Conservation (phyloP, 1,284 basidiomycete species). For the Pascua guehoae region DNA sequence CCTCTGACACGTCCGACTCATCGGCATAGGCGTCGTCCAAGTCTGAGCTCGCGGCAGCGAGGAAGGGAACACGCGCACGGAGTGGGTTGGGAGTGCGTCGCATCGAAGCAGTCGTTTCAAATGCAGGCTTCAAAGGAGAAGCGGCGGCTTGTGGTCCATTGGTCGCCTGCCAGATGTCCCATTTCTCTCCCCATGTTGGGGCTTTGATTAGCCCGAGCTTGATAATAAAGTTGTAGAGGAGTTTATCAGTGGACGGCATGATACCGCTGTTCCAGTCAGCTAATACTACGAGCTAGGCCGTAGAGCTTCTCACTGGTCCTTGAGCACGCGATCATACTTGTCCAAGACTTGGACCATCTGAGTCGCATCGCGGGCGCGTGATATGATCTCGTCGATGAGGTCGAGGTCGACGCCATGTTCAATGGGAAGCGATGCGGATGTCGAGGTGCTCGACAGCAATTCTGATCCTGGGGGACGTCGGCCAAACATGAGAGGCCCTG, state of each 20-base stretch:
- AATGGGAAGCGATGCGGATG: slow-evolving; percentile 26
- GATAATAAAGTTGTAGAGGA: slow-evolving; percentile 47
- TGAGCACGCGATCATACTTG: slow-evolving; percentile 35
- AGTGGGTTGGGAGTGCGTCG: slow-evolving; percentile 8
- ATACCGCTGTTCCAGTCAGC: slow-evolving; percentile 32
- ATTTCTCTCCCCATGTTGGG: slow-evolving; percentile 45
- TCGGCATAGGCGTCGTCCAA: slow-evolving; percentile 37
- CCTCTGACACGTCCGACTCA: slow-evolving; percentile 14
- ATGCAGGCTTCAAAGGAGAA: not conserved
- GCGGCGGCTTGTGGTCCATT: not conserved
- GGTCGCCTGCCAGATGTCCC: slow-evolving; percentile 38
- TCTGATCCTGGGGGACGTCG: too few species aligned
- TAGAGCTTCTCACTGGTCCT: slow-evolving; percentile 28
- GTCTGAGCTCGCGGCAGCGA: slow-evolving; percentile 42
- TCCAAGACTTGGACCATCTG: slow-evolving; percentile 38
- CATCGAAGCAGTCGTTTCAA: not conserved
- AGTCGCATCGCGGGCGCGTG: slow-evolving; percentile 33
- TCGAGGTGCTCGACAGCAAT: not conserved
- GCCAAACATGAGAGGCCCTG: too few species aligned
- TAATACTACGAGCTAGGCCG: not conserved
- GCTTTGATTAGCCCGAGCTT: slow-evolving; percentile 46
- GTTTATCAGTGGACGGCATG: slow-evolving; percentile 30
- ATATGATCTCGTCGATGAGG: slow-evolving; percentile 41
- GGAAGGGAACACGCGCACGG: slow-evolving; percentile 34
- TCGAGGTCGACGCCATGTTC: slow-evolving; percentile 39